Conservation (phyloP, 352 stramenopile species). For the Phytophthora pini region DNA sequence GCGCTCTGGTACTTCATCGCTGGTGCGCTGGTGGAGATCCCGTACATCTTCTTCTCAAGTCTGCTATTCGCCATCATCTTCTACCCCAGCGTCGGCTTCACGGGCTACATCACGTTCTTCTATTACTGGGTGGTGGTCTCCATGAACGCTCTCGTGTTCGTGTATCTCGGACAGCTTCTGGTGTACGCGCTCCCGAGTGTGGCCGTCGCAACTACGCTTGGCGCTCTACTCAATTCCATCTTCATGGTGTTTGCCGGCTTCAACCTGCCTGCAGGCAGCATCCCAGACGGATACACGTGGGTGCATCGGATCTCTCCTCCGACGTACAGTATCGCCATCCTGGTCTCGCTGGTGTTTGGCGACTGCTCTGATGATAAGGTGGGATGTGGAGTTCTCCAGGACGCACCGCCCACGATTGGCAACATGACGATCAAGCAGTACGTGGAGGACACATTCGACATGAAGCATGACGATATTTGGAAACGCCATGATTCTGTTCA, state of each 20-base stretch:
- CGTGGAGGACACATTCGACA: constrained; percentile 53
- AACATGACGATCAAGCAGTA: constrained; percentile 55
- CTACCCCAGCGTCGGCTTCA: constrained; percentile 65
- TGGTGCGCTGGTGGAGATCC: constrained; percentile 48
- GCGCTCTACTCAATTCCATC: constrained; percentile 51
- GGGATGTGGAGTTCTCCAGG: constrained; percentile 21
- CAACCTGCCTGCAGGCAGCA: constrained; percentile 53
- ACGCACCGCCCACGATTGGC: constrained; percentile 24
- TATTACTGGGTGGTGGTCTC: constrained; percentile 63
- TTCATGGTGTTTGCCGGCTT: constrained; percentile 67
- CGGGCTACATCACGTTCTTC: constrained; percentile 44
- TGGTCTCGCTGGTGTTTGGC: constrained; percentile 44
- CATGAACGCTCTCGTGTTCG: constrained; percentile 53
- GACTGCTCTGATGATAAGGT: constrained; percentile 34
- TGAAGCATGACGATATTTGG: constrained; percentile 61
- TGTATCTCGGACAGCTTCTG: constrained; percentile 59
- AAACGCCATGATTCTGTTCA: constrained; percentile 49
- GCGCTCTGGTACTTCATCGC: constrained; percentile 69
- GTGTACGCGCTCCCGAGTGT: constrained; percentile 53
- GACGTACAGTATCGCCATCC: constrained; percentile 54
- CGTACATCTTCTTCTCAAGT: constrained; percentile 51
- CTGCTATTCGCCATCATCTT: constrained; percentile 60
- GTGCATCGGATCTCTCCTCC: constrained; percentile 58
- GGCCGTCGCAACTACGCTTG: constrained; percentile 42
- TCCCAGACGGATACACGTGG: constrained; percentile 63